Evolutionary conservation across 148 eudicot genomes (phyloP), one percentile per base, ranked within the genome.

Genomic region (Vaccinium vitisidaea): DNA sequence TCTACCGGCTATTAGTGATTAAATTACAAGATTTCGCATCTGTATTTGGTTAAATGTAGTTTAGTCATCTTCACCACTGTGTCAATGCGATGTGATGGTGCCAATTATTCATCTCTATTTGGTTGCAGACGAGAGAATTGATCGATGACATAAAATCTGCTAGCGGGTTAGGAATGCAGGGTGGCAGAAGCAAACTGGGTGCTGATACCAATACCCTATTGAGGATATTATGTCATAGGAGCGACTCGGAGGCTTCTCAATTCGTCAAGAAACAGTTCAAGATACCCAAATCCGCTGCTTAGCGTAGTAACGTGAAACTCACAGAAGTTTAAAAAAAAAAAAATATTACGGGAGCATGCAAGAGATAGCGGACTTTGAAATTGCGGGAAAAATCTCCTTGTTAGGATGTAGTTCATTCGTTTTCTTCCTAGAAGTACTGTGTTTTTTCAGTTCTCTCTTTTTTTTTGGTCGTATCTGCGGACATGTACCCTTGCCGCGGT

Each of bases 201-300:
- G 89, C 95, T 16, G 99, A 97, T 89, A 74, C 92, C 10, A 88
- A 93, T 83, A 95, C 97, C 53, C 88, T 97, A 63, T 82, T 97
- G 84, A 89, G 99, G 89, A 88, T 97, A 89, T 85, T 97, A 82
- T 95, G 99, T 84, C 99, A 97, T 86, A 90, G 99, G 71, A 87
- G 92, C 18, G 98, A 95, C 77, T 95, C 93, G 0, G 99, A 97
- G 88, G 95, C 98, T 76, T 97, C 99, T 84, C 99, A 95, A 82
- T 95, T 91, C 90, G 92, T 97, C 82, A 97, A 97, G 92, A 97
- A 97, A 84, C 99, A 97, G 79, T 97, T 86, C 89, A 97, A 94
- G 89, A 97, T 97, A 83, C 99, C 99, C 77, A 95, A 94, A 70
- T 94, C 99, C 49, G 86, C 91, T 85, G 84, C 92, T 73, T 92